Conservation (phyloP, 768 basidiomycete species). For the Dictyophora rubrovolvata region DNA sequence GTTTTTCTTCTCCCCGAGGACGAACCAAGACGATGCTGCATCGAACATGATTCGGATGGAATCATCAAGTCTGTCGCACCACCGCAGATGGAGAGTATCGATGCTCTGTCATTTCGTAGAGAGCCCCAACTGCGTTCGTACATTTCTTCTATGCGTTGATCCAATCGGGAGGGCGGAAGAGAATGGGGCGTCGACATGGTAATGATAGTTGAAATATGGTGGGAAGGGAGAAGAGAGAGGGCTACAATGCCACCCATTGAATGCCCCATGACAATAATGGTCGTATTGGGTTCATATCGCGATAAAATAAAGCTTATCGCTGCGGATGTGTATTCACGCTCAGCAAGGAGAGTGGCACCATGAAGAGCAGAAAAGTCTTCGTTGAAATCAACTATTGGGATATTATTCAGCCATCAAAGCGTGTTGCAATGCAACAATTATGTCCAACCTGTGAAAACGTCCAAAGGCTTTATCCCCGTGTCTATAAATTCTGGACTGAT, state of each 20-base stretch:
- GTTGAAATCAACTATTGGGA: conserved; percentile 78
- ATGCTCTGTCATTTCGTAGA: conserved; percentile 38
- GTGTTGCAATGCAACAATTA: background rate
- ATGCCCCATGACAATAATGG: conserved; percentile 77
- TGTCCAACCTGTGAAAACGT: conserved; percentile 74
- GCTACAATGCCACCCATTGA: conserved; percentile 98
- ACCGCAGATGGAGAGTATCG: conserved; percentile 79
- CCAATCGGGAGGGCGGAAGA: conserved; percentile 82
- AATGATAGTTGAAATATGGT: conserved; percentile 63
- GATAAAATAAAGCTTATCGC: conserved; percentile 74
- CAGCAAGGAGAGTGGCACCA: conserved; percentile 74
- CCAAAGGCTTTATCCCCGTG: conserved; percentile 45
- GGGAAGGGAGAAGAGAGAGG: conserved; percentile 60
- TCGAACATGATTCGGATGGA: conserved; percentile 72
- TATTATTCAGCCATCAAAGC: background rate
- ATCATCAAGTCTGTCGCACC: conserved; percentile 90
- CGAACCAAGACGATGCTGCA: conserved; percentile 3
- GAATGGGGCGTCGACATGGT: conserved; percentile 96
- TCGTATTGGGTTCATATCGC: conserved; percentile 52
- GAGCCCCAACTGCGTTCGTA: conserved; percentile 39
- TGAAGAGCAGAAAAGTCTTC: conserved; percentile 96
- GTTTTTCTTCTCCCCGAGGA: conserved; percentile 38
- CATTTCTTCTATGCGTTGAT: conserved; percentile 65
- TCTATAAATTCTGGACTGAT: conserved; percentile 40
- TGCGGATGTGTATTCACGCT: conserved; percentile 62